These are phyloP conservation scores for Colletotrichum lupini DNA, from an alignment of 2,329 filamentous ascomycete genomes.

Conservation along the genomic window DNA sequence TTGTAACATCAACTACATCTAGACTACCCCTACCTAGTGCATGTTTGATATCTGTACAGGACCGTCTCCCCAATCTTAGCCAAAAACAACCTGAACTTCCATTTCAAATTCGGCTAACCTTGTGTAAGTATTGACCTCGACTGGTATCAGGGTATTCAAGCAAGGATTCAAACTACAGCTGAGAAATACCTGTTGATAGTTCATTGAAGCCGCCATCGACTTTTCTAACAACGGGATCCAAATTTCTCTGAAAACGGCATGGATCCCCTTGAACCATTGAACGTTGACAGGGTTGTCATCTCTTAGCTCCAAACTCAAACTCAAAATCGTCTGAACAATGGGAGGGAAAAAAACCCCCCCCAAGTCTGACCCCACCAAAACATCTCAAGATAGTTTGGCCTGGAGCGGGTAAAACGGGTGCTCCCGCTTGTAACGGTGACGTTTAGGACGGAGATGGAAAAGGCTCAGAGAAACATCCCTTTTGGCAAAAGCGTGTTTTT, in stretches of 20 bases:
- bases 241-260: neutral
- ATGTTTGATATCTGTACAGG: no score
- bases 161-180: neutral
- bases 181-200: neutral
- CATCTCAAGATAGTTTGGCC: neutral
- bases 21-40: no score
- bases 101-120: no score
- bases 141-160: no score
- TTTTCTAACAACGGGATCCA: neutral
- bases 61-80: no score
- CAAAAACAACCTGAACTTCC: no score
- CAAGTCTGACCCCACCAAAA: neutral
- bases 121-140: no score
- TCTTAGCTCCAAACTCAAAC: constrained; percentile 16
- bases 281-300: neutral
- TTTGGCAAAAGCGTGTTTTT: no score
- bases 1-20: no score
- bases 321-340: neutral
- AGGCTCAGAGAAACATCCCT: neutral
- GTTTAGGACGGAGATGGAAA: neutral
- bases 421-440: constrained; percentile 13
- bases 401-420: neutral
- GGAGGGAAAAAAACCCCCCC: neutral
- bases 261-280: neutral
- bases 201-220: neutral